Conservation (phyloP, 208 protist genomes). For the Trypanosoma melophagium region DNA sequence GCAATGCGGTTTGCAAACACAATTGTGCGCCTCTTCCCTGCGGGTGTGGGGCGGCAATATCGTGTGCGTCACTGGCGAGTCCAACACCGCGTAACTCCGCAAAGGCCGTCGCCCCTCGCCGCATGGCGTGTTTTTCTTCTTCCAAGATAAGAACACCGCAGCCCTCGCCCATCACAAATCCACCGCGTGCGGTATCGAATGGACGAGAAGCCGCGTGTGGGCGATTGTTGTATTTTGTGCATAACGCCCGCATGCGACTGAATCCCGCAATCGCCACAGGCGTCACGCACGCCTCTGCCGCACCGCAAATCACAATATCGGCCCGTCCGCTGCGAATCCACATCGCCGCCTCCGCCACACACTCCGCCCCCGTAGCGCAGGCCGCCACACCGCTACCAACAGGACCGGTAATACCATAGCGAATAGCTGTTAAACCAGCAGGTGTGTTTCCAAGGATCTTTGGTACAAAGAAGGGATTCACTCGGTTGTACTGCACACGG, state of each 20-base stretch:
- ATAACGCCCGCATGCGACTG: constrained; percentile 88
- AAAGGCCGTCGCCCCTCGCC: constrained; percentile 79
- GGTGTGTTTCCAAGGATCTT: constrained; percentile 98
- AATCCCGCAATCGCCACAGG: constrained; percentile 95
- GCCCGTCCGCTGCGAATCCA: constrained; percentile 84
- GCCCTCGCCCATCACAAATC: constrained; percentile 98
- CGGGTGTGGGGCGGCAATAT: constrained; percentile 93
- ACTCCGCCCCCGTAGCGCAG: constrained; percentile 97
- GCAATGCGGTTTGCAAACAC: constrained; percentile 83
- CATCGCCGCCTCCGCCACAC: constrained; percentile 93
- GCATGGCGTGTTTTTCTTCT: constrained; percentile 82
- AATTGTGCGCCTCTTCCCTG: constrained; percentile 84
- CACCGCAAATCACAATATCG: constrained; percentile 92
- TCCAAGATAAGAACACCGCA: constrained; percentile 95
- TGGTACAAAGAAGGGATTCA: constrained; percentile 95
- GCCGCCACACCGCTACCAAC: constrained; percentile 93
- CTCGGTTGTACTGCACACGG: constrained; percentile 47
- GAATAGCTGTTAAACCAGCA: constrained; percentile 89
- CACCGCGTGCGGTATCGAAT: constrained; percentile 89
- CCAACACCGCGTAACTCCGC: constrained; percentile 92
- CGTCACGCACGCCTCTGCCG: constrained; percentile 93
- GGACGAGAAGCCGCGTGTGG: constrained; percentile 91
- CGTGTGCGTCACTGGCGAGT: constrained; percentile 90
- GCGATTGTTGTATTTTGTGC: constrained; percentile 90
- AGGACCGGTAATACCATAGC: constrained; percentile 88